A percentile compares a stretch with the other conserved stretches of the same genome.
These are phyloP conservation scores for Saccharomycodes ludwigii DNA, from an alignment of 805 yeast genomes.

Conservation along the genomic window DNA sequence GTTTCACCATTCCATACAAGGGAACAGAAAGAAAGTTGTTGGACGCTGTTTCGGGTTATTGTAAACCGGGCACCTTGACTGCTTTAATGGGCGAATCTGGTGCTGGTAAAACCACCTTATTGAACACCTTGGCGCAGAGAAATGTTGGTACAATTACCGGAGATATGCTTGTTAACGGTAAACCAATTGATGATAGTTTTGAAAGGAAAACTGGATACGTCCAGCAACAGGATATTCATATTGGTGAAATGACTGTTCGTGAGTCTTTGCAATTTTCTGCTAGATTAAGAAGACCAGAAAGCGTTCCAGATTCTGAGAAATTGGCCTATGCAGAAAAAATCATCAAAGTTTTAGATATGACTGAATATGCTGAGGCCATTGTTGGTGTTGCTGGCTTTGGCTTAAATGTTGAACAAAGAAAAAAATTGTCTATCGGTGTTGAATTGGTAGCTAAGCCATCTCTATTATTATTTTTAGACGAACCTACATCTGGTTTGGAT, in stretches of 20 bases:
- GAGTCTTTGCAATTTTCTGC: slow-evolving; percentile 36
- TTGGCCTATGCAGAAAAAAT: slow-evolving; percentile 39
- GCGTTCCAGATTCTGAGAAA: slow-evolving; percentile 25
- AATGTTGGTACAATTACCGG: slow-evolving; percentile 44
- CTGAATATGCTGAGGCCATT: slow-evolving; percentile 39
- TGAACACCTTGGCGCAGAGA: slow-evolving; percentile 41
- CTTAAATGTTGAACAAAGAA: slow-evolving; percentile 31
- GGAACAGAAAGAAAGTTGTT: slow-evolving; percentile 39
- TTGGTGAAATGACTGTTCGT: slow-evolving; percentile 25
- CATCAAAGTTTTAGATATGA: slow-evolving; percentile 39
- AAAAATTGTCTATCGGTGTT: slow-evolving; percentile 33
- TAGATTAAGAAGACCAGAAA: slow-evolving; percentile 38
- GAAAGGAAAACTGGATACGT: slow-evolving; percentile 45
- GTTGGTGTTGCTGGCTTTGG: slow-evolving; percentile 34
- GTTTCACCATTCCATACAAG: slow-evolving; percentile 23
- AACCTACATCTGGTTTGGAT: slow-evolving; percentile 42
- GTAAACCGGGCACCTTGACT: slow-evolving; percentile 44
- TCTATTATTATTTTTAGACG: slow-evolving; percentile 35
- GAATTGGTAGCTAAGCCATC: slow-evolving; percentile 37
- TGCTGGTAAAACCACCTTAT: slow-evolving; percentile 50
- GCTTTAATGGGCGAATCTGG: slow-evolving; percentile 58
- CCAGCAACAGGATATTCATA: slow-evolving; percentile 43
- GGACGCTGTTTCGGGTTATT: slow-evolving; percentile 32
- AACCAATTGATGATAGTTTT: slow-evolving; percentile 35
- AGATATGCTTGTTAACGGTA: slow-evolving; percentile 43